Base-by-base conservation (phyloP, 164 flowering plant genomes). In the Cinnamomum micranthum region DNA sequence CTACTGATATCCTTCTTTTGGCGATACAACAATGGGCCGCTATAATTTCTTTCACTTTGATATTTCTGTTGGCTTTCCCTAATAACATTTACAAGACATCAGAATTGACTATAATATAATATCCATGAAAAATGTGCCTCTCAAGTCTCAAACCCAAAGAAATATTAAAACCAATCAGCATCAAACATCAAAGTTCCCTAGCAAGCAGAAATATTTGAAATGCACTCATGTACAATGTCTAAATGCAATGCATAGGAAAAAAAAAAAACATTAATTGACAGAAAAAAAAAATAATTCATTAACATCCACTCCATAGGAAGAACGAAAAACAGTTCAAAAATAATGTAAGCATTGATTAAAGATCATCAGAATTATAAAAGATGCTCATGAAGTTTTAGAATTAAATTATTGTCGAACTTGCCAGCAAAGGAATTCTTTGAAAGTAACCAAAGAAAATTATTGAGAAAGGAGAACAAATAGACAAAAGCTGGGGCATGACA, bases 21-120 rank as follows among this genome's bases (percentile, higher is more conserved):
- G 14, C 88, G 90, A 81, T 79, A 80, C 65, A 74, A 80, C 73
- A 93, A 81, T 62, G 95, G 85, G 73, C 97, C 98, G 81, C 97
- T 94, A 72, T 81, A 85, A 82, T 85, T 91, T 47, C 94, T 86
- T 27, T 92, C 95, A 27, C 80, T n/a, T 50, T 79, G 91, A 75
- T 64, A 74, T 80, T 82, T 90, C 20, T 81, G 82, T 68, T 84
- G 92, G 81, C 66, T 28, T 51, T 88, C 97, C 93, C 98, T 94
- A 20, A 55, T 0, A 17, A 55, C n/a, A 55, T 55, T 55, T 55
- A 55, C 60, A 17, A 20, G 60, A 55, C n/a, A 20, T 15, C n/a
- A 55, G 13, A 55, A 17, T 55, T 13, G n/a, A 55, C 60, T 5
- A 55, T 55, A 55, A 15, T 55, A 22, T 64, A 64, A 64, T 9